Percentiles rank a stretch among this genome's conserved stretches.
phyloP scores from a whole-genome alignment of 2,329 filamentous ascomycete species.

The Dothideomycetes sp. region DNA sequence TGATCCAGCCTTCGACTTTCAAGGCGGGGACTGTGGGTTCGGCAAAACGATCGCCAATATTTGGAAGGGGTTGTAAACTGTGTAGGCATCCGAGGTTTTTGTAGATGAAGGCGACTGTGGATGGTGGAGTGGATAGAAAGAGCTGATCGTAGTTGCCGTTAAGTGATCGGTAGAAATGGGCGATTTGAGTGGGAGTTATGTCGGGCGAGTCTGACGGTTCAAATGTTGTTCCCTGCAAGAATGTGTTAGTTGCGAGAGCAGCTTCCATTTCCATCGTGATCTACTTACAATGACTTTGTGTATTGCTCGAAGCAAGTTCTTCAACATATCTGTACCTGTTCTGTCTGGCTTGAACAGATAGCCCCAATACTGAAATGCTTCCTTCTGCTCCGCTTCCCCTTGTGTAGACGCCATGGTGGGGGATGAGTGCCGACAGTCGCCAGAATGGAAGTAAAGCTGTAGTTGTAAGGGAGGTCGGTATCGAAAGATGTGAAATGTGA shows the following conservation, averaged over 20 bases:
- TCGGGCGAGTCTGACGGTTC: constrained; percentile 36
- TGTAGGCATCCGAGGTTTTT: constrained; percentile 86
- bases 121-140: constrained; percentile 65
- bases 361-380: constrained; percentile 43
- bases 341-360: constrained; percentile 44
- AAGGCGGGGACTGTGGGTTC: constrained; percentile 73
- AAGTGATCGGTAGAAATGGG: constrained; percentile 40
- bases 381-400: constrained; percentile 23
- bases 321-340: constrained; percentile 39
- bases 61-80: constrained; percentile 57
- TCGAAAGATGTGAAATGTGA: not conserved
- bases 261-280: too few relatives aligned
- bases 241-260: constrained; percentile 7
- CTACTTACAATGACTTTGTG: constrained; percentile 37
- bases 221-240: constrained; percentile 23
- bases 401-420: constrained; percentile 3
- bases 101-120: constrained; percentile 84
- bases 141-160: constrained; percentile 46
- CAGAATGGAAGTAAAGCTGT: too few relatives aligned
- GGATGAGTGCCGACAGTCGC: too few relatives aligned
- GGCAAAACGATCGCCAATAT: constrained; percentile 56
- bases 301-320: constrained; percentile 38
- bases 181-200: constrained; percentile 40
- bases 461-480: too few relatives aligned
- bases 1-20: constrained; percentile 74